Conservation (phyloP, 1,284 basidiomycete species). For the Megacollybia platyphylla region DNA sequence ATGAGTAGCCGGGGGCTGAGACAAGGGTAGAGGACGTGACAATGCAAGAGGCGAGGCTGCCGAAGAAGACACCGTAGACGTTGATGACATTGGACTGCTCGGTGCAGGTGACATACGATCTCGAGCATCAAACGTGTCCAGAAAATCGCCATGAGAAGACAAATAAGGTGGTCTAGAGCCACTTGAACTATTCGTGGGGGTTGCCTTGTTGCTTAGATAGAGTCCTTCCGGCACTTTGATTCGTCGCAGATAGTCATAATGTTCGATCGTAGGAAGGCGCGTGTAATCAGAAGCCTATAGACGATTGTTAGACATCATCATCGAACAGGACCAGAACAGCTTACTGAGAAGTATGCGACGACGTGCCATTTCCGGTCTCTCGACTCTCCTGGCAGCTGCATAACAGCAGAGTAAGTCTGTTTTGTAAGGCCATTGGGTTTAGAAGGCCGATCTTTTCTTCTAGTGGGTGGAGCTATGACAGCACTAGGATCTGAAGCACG, state of each 20-base stretch:
- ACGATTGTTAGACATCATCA: slow-evolving; percentile 5
- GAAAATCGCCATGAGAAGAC: too few species aligned
- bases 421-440: slow-evolving; percentile 67
- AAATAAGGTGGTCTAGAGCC: too few species aligned
- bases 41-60: slow-evolving; percentile 15
- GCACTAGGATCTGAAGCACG: slow-evolving; percentile 49
- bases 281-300: slow-evolving; percentile 52
- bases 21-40: slow-evolving; percentile 20
- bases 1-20: slow-evolving; percentile 13
- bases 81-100: background rate
- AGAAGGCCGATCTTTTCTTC: slow-evolving; percentile 59
- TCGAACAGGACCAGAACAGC: slow-evolving; percentile 10
- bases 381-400: slow-evolving; percentile 41
- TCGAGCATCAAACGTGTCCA: too few species aligned
- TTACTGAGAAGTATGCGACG: slow-evolving; percentile 66
- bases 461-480: slow-evolving; percentile 38
- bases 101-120: too few species aligned
- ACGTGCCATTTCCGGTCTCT: slow-evolving; percentile 64
- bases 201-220: slow-evolving; percentile 51
- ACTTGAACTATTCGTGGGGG: slow-evolving; percentile 18
- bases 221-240: slow-evolving; percentile 51
- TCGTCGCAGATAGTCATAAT: slow-evolving; percentile 54
- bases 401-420: slow-evolving; percentile 67
- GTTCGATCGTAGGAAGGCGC: slow-evolving; percentile 52
- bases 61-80: slow-evolving; percentile 2